phyloP scores from a whole-genome alignment of 805 yeast genomes.

The Cyberlindnera lachancei region DNA sequence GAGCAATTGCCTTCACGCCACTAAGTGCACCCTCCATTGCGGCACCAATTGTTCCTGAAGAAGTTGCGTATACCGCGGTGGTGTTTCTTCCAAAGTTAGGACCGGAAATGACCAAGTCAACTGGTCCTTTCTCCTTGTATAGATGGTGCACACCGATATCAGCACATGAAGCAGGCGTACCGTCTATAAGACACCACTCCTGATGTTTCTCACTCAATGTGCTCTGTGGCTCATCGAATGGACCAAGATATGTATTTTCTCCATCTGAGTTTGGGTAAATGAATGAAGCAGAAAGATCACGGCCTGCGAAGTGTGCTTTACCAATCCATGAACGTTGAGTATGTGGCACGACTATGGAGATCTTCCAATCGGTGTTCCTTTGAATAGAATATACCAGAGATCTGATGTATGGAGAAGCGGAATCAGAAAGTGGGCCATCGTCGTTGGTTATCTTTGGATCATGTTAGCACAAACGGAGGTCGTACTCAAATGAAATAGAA shows the following conservation, averaged over 20 bases:
- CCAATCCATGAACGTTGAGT: constrained; percentile 94
- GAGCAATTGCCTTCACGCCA: constrained; percentile 61
- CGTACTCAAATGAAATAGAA: no score
- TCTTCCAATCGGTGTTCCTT: constrained; percentile 69
- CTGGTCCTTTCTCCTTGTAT: constrained; percentile 43
- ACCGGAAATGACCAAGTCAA: constrained; percentile 87
- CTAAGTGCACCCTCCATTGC: constrained; percentile 85
- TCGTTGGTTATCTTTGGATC: constrained; percentile 76
- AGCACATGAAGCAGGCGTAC: constrained; percentile 95
- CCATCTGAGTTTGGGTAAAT: constrained; percentile 52
- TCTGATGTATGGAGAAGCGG: constrained; percentile 78
- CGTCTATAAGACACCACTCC: constrained; percentile 85
- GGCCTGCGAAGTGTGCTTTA: constrained; percentile 89
- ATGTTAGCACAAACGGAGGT: no score
- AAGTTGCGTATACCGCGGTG: constrained; percentile 76
- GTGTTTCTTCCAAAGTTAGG: constrained; percentile 96
- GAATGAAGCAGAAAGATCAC: constrained; percentile 50
- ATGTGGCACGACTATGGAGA: constrained; percentile 76
- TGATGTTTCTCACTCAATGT: constrained; percentile 34
- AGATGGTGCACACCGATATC: constrained; percentile 83
- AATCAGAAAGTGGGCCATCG: constrained; percentile 87
- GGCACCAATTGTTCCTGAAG: constrained; percentile 96
- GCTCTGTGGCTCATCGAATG: constrained; percentile 46
- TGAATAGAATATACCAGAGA: constrained; percentile 66
- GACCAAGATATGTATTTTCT: constrained; percentile 53